These are phyloP conservation scores for Rubroboletus satanas DNA, from an alignment of 768 basidiomycete genomes.

Conservation along the genomic window DNA sequence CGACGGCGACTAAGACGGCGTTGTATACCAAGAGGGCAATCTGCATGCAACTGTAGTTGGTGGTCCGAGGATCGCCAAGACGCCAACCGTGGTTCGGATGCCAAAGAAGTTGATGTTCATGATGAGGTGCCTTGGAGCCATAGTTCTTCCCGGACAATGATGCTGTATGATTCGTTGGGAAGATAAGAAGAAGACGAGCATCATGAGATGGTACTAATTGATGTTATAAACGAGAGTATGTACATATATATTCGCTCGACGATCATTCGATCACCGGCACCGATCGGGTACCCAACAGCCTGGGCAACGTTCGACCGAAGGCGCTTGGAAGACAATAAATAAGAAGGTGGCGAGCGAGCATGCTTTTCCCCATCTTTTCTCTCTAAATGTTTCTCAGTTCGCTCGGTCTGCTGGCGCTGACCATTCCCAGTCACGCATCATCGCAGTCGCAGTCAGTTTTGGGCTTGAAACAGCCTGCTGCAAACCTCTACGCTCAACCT, in stretches of 20 bases:
- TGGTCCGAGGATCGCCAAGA: neutral
- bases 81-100: slow-evolving; percentile 1
- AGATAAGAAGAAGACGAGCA: neutral
- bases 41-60: neutral
- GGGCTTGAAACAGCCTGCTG: slow-evolving; percentile 5
- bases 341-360: neutral
- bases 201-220: neutral
- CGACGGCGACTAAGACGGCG: slow-evolving; percentile 10
- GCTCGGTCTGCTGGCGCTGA: slow-evolving; percentile 17
- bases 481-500: neutral
- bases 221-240: too few species aligned
- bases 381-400: neutral
- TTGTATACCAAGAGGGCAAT: slow-evolving; percentile 1
- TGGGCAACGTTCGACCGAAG: too few species aligned
- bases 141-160: slow-evolving; percentile 8
- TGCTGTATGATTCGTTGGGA: neutral
- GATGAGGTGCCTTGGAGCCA: slow-evolving; percentile 9
- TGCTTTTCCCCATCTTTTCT: neutral
- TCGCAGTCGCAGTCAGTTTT: slow-evolving; percentile 26
- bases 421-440: slow-evolving; percentile 10
- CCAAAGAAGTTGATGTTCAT: slow-evolving; percentile 15
- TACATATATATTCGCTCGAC: too few species aligned
- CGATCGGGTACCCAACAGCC: too few species aligned
- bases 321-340: neutral
- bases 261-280: too few species aligned